Base-by-base conservation (phyloP, 1,284 basidiomycete species). In the Ceratobasidium sp. region DNA sequence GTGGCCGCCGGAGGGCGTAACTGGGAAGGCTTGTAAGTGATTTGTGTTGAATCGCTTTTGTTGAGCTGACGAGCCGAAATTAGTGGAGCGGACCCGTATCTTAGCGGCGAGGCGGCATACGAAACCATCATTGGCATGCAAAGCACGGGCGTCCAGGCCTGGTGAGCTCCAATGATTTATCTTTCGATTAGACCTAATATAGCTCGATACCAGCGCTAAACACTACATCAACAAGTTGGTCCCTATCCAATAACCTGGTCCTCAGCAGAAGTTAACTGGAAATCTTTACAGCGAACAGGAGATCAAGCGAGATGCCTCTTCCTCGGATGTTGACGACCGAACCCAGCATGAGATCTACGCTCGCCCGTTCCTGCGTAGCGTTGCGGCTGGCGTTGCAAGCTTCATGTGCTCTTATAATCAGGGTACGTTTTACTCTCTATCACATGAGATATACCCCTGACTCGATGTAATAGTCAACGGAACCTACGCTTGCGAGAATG, bases 111-210 rank as follows among this genome's bases (percentile, higher is more conserved):
- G 79, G 85, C 87, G 0, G 87, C 91, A 0, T 91, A 89, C 74
- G 88, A 91, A 79, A 93, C 90, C 1, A 86, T 94, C 73, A 79
- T 89, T 28, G 92, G 93, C 0, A 81, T 93, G 80, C 93, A 95
- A 78, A 79, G 83, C 45, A 84, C 83, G 0, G 92, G 92, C 41
- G 90, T 94, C 0, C 90, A 89, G 77, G 88, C 89, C 6, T 90
- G 88, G 69, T 72, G 58, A 23, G 60, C 48, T 26, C n/a, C 16
- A 55, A 2, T 52, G 32, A 21, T 45, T 28, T 32, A 30, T 46
- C 1, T 45, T 6, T 10, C 4, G 43, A 45, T 39, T 39, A 39
- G 36, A 3, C 16, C 32, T 58, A 14, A 41, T 41, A 34, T 39
- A 21, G 34, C 2, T 58, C 36, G 32, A 18, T 50, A 4, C 16